phyloP scores from a whole-genome alignment of 345 rosid species.

The Gossypium ekmanianum region DNA sequence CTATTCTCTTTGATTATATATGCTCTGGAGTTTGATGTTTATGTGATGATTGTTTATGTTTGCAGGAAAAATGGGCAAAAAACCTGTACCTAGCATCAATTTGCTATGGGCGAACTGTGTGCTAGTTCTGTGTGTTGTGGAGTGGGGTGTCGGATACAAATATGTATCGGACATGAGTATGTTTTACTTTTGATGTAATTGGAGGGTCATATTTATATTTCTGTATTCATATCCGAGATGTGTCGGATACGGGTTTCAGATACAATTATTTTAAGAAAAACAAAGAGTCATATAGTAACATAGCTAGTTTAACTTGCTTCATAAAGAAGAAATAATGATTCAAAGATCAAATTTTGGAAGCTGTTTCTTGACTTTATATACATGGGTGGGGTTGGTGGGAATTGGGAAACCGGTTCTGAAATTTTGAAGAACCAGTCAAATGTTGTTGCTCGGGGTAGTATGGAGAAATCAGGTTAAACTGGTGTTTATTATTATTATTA shows the following conservation, averaged over 20 bases:
- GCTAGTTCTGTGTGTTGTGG: slow-evolving; percentile 29
- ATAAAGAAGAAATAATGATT: slow-evolving; percentile 21
- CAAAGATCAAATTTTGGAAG: slow-evolving; percentile 20
- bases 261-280: not conserved
- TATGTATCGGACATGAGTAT: not conserved
- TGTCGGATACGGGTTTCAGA: not conserved
- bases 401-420: too few species aligned
- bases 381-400: too few species aligned
- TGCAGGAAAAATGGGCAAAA: slow-evolving; percentile 71
- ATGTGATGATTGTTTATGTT: not conserved
- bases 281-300: not conserved
- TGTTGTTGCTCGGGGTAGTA: too few species aligned
- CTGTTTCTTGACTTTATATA: not conserved
- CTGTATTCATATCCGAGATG: not conserved
- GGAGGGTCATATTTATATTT: not conserved
- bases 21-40: not conserved
- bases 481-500: too few species aligned
- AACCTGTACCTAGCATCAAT: slow-evolving; percentile 64
- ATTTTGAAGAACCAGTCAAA: too few species aligned
- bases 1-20: not conserved
- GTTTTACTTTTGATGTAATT: not conserved
- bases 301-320: not conserved
- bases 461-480: too few species aligned
- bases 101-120: slow-evolving; percentile 60
- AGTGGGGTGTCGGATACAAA: not conserved